Percentiles rank a stretch among this genome's conserved stretches.
Evolutionary conservation across 345 rosid genomes (phyloP).

Genomic region (Gossypium raimondii): DNA sequence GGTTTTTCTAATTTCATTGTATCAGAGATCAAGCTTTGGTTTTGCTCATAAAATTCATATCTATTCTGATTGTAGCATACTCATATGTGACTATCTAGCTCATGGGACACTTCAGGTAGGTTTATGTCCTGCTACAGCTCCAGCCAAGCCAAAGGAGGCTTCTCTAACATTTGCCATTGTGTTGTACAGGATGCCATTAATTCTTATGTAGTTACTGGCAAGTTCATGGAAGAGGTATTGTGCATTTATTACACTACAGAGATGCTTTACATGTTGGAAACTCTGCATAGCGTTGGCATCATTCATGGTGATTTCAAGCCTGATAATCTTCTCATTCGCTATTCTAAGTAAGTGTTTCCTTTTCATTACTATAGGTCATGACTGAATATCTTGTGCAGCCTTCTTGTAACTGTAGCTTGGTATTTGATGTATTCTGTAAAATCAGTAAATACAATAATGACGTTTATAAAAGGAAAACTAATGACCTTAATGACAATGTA

Average conservation of each 20-base stretch:
- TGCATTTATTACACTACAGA: slow-evolving; percentile 87
- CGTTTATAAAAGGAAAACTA: background rate
- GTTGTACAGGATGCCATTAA: slow-evolving; percentile 82
- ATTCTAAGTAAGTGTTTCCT: slow-evolving; percentile 53
- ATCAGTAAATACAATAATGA: background rate
- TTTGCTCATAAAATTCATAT: slow-evolving; percentile 65
- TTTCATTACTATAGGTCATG: background rate
- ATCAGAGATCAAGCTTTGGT: slow-evolving; percentile 84
- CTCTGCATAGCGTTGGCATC: slow-evolving; percentile 76
- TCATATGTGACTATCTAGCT: slow-evolving; percentile 68
- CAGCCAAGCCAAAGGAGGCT: background rate
- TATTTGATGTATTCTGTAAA: background rate
- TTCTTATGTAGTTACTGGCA: slow-evolving; percentile 59
- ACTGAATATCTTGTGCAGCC: background rate
- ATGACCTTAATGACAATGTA: background rate
- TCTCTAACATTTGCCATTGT: slow-evolving; percentile 8
- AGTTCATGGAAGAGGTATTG: slow-evolving; percentile 85
- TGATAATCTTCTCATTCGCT: slow-evolving; percentile 77
- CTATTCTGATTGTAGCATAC: slow-evolving; percentile 76
- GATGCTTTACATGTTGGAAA: slow-evolving; percentile 87
- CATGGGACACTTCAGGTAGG: slow-evolving; percentile 89
- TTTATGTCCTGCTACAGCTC: background rate
- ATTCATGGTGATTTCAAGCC: slow-evolving; percentile 99
- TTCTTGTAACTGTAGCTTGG: background rate
- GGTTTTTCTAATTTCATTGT: slow-evolving; percentile 22